Percentiles rank a stretch among this genome's conserved stretches.
Evolutionary conservation across 345 rosid species (phyloP).

Genomic region (Populus deltoides): DNA sequence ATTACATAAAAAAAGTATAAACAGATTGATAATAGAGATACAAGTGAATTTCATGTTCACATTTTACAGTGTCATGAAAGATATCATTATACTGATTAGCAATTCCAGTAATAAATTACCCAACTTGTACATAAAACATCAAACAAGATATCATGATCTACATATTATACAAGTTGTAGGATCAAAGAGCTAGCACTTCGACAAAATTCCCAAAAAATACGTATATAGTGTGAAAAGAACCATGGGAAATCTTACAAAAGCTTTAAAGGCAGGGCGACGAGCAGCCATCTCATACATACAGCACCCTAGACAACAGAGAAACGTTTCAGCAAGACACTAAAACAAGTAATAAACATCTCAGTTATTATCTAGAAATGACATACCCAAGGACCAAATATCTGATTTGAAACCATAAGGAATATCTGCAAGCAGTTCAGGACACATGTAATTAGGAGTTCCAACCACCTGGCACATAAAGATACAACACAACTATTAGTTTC

Average conservation of each 20-base stretch:
- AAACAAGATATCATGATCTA: not conserved
- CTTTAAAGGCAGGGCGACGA: constrained; percentile 94
- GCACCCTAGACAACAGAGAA: constrained; percentile 66
- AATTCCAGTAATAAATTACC: not conserved
- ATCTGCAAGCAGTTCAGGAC: constrained; percentile 96
- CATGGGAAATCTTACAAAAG: constrained; percentile 67
- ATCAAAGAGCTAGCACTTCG: not conserved
- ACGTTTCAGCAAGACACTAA: constrained; percentile 21
- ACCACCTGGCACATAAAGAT: constrained; percentile 63
- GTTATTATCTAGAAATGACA: constrained; percentile 9
- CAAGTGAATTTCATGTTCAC: not conserved
- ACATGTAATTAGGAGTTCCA: constrained; percentile 99
- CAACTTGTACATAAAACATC: not conserved
- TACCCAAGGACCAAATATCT: constrained; percentile 99
- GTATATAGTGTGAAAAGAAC: constrained; percentile 8
- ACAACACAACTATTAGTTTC: constrained; percentile 10
- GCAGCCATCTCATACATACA: constrained; percentile 99
- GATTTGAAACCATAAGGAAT: constrained; percentile 98
- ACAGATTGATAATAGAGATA: not conserved
- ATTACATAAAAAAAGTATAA: not conserved
- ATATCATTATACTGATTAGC: not conserved
- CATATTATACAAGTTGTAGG: not conserved
- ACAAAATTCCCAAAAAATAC: not conserved
- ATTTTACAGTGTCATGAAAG: not conserved
- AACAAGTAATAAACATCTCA: not conserved